Evolutionary conservation across 768 basidiomycete genomes (phyloP), one percentile per base, ranked within the genome.

Genomic region (Suillus weaverae): DNA sequence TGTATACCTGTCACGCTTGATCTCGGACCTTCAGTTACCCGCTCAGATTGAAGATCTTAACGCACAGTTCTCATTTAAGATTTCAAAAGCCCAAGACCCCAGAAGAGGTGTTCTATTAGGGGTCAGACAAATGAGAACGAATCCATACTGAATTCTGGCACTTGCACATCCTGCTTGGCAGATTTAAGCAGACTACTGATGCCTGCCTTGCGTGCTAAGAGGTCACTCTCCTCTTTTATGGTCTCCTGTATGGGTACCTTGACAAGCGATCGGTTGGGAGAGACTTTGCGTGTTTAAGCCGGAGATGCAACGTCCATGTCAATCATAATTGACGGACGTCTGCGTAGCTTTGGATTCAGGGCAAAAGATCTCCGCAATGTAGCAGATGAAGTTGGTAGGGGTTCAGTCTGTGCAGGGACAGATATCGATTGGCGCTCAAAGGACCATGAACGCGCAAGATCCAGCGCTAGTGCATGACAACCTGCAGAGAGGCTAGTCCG

Each of bases 391-490:
- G 83, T 85, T 22, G 84, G 81, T n/a, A 76, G 69, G n/a, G 50
- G 59, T 35, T 41, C 63, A 32, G 60, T 35, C 46, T 62, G 54
- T 10, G 60, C 73, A 20, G 62, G 75, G 32, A 70, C 66, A 16
- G 70, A 68, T 54, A 81, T 80, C 30, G 89, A 85, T 41, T 94
- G 94, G 53, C 89, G 84, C 61, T 91, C 91, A 74, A 97, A 98
- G 1, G 92, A 90, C 96, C 96, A 98, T 0, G 91, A 90, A 33
- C 86, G 84, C 44, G 96, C 89, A 18, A 99, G 87, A 73, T 95
- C 89, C 43, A 99, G 83, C 6, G 94, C 96, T n/a, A 99, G 80
- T 7, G 85, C 85, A 73, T 97, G 97, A 70, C 96, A 98, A 22
- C 97, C 96, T 97, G 74, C 11, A 59, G 62, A 16, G 38, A 30